Evolutionary conservation across 352 stramenopile genomes (phyloP).

Genomic region (Vaucheria bursata): DNA sequence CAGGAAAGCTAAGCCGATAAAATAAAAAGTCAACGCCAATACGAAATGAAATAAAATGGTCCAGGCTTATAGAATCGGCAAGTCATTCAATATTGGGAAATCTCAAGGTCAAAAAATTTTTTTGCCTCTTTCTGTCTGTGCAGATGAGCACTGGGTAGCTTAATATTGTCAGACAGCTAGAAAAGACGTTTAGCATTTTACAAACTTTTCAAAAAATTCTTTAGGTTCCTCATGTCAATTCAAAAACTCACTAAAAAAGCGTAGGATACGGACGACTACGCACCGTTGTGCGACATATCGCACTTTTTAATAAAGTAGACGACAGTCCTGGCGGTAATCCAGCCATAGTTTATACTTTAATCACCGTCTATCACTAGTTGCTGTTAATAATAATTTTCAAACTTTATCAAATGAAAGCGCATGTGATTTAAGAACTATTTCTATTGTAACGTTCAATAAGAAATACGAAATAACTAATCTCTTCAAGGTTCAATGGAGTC

Average conservation of each 20-base stretch:
- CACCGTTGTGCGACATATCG: background rate
- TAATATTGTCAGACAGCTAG: background rate
- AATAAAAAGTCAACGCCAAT: background rate
- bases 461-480: too few species aligned
- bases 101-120: background rate
- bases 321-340: background rate
- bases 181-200: background rate
- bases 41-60: background rate
- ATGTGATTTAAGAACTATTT: too few species aligned
- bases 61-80: background rate
- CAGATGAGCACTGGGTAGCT: background rate
- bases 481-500: too few species aligned
- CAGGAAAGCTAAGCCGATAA: background rate
- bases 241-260: conserved; percentile 12
- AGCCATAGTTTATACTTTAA: too few species aligned
- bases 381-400: too few species aligned
- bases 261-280: background rate
- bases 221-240: background rate
- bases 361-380: too few species aligned
- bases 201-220: background rate
- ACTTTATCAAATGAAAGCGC: too few species aligned
- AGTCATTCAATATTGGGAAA: background rate
- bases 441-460: too few species aligned
- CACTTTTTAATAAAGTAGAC: conserved; percentile 2
- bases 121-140: background rate